Percentiles rank a stretch among this genome's conserved stretches.
phyloP scores from a whole-genome alignment of 768 basidiomycete genomes.

The Phylloporus arenicola region DNA sequence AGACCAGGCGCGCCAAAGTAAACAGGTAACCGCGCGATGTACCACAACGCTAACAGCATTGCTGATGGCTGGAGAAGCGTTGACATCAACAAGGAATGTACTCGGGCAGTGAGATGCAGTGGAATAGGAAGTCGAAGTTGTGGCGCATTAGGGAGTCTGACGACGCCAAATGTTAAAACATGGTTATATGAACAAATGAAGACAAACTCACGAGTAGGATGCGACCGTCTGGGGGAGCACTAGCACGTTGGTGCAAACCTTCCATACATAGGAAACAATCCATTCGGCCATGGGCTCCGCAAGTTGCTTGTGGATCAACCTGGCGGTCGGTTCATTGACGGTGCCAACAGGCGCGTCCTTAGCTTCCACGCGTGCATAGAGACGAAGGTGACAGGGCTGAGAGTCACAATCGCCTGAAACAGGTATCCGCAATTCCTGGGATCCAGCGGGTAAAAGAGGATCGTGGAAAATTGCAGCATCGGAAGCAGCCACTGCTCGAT shows the following conservation, averaged over 20 bases:
- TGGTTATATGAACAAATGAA: background rate
- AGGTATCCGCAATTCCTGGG: slow-evolving; percentile 16
- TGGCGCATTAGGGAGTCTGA: slow-evolving; percentile 27
- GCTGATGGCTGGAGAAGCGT: slow-evolving; percentile 80
- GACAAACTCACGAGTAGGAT: slow-evolving; percentile 47
- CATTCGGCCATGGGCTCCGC: slow-evolving; percentile 76
- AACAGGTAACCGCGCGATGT: slow-evolving; percentile 71
- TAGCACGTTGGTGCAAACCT: slow-evolving; percentile 69
- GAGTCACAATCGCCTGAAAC: slow-evolving; percentile 23
- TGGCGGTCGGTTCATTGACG: slow-evolving; percentile 39
- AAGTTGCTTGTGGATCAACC: slow-evolving; percentile 60
- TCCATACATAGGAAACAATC: slow-evolving; percentile 78
- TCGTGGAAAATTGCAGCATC: slow-evolving; percentile 24
- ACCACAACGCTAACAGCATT: slow-evolving; percentile 74
- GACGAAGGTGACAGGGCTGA: slow-evolving; percentile 21
- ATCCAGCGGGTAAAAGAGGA: slow-evolving; percentile 12
- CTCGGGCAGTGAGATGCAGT: slow-evolving; percentile 46
- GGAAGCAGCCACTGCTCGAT: slow-evolving; percentile 57
- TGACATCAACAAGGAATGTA: slow-evolving; percentile 71
- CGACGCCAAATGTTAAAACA: slow-evolving; percentile 8
- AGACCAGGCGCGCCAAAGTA: slow-evolving; percentile 53
- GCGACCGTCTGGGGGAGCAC: slow-evolving; percentile 51
- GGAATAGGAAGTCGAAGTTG: slow-evolving; percentile 38
- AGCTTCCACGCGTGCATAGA: slow-evolving; percentile 8
- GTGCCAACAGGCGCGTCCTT: slow-evolving; percentile 34